Evolutionary conservation across 148 eudicot species (phyloP), one percentile per base, ranked within the genome.

Genomic region (Salicornia ramosissima): DNA sequence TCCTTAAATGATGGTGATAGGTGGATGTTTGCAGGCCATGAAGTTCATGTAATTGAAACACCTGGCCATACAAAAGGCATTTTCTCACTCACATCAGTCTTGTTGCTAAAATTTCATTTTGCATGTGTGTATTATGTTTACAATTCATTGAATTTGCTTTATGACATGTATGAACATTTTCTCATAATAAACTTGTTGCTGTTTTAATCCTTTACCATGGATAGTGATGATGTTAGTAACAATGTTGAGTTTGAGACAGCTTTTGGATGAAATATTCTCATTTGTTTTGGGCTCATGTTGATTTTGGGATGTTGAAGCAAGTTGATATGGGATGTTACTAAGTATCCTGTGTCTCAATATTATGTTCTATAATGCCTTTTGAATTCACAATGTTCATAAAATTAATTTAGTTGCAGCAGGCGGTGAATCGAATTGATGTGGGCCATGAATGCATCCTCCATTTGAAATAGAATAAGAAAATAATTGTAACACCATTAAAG

Each of bases 11-110:
- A 88, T 53, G 97, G 97, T 50, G 92, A 91, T 81, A 85, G 78
- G 78, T 91, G 97, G 97, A 88, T 83, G 92, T 91, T 91, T 82
- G 97, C 90, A 4, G 87, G 97, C 67, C 95, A 91, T 78, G 95
- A 91, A 81, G 97, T 91, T 80, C 79, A 80, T 65, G 79, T 91
- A 52, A 80, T 91, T 57, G 95, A 75, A 50, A 91, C 97, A 57
- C 95, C 97, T 75, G 97, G 97, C 74, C 97, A 91, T 77, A 91
- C 97, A 29, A 80, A 63, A 85, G 97, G 97, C 61, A 63, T 75
- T 59, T 64, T 40, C 51, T 33, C 21, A 39, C 19, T 58, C 14
- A 21, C 36, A 30, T 31, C 46, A 21, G 52, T 46, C 64, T 12
- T 14, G 18, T 34, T 66, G 28, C 24, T 61, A 14, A 40, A 33